Percentiles rank a stretch among this genome's conserved stretches.
Conservation (phyloP, 352 stramenopile species). For the Pythium guiyangense region DNA sequence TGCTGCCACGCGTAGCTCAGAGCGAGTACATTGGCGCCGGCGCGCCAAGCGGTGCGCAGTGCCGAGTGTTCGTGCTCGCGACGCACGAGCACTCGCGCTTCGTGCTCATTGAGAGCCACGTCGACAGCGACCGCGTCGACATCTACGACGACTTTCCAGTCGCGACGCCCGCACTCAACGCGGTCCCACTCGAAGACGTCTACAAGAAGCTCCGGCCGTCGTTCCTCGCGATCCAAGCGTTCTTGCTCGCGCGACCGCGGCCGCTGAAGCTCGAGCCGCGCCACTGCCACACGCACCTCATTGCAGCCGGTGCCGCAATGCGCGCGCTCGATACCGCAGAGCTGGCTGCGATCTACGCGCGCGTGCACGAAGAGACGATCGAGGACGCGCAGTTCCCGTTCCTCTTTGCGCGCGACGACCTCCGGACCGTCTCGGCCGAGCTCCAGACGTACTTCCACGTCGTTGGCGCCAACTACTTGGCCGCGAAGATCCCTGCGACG, state of each 20-base stretch:
- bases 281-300: conserved; percentile 46
- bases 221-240: conserved; percentile 38
- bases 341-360: conserved; percentile 21
- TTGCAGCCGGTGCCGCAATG: conserved; percentile 19
- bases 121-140: conserved; percentile 40
- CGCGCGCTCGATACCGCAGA: conserved; percentile 16
- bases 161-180: conserved; percentile 17
- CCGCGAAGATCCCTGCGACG: conserved; percentile 35
- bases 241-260: conserved; percentile 16
- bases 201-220: conserved; percentile 42
- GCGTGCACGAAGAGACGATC: conserved; percentile 35
- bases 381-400: conserved; percentile 61
- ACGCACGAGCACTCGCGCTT: conserved; percentile 31
- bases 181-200: conserved; percentile 19
- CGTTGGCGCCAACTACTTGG: conserved; percentile 58
- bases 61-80: conserved; percentile 53
- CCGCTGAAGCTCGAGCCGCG: conserved; percentile 33
- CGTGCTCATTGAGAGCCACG: conserved; percentile 46
- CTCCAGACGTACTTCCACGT: conserved; percentile 51
- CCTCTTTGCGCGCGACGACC: conserved; percentile 37
- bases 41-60: conserved; percentile 24
- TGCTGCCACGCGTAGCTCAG: conserved; percentile 9
- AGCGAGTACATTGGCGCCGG: conserved; percentile 10
- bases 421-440: conserved; percentile 31
- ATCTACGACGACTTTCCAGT: conserved; percentile 37